Base-by-base conservation (phyloP, 352 stramenopile genomes). In the Phytophthora tubulina region DNA sequence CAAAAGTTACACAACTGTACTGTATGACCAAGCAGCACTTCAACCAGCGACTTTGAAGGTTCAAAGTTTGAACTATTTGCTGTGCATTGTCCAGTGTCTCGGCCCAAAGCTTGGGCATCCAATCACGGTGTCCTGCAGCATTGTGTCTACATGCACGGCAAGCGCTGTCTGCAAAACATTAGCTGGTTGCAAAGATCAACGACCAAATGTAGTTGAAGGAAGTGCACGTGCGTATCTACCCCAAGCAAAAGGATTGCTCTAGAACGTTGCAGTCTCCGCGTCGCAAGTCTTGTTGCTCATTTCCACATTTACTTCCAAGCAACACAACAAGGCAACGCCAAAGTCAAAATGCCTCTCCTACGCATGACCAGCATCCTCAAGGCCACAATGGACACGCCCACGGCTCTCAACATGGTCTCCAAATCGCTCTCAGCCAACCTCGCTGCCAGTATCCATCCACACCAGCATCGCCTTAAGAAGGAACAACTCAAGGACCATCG, bases 301-400 rank as follows among this genome's bases (percentile, higher is more conserved):
- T 62, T 62, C 39, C 30, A 17, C 35, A 62, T 48, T 53, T 41
- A 38, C 55, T 11, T 49, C 35, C 39, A 54, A 68, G 38, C 49
- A 67, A 10, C 32, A 6, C 27, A 45, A 21, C 11, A 27, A 51
- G 14, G 13, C 38, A 54, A 38, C 36, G 14, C 9, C 7, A 14
- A n/a, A 11, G 7, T 8, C 15, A 32, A 70, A 21, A 74, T 74
- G 67, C 44, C 66, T 3, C 51, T 74, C 44, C 42, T 72, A 2
- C 67, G 53, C 42, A 64, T 74, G 50, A 70, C 59, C 45, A 74
- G 67, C 52, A 64, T 70, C 59, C 4, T 69, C 51, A 74, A 69
- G 33, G 59, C 67, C 44, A 70, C 67, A 4, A 30, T 74, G 51
- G 52, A 74, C 51, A 61, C 61, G 15, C 64, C 67, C 44, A 64